Percentiles rank a stretch among this genome's conserved stretches.
Conservation (phyloP, 1,139 yeast species). For the Hansenula lynferdii region DNA sequence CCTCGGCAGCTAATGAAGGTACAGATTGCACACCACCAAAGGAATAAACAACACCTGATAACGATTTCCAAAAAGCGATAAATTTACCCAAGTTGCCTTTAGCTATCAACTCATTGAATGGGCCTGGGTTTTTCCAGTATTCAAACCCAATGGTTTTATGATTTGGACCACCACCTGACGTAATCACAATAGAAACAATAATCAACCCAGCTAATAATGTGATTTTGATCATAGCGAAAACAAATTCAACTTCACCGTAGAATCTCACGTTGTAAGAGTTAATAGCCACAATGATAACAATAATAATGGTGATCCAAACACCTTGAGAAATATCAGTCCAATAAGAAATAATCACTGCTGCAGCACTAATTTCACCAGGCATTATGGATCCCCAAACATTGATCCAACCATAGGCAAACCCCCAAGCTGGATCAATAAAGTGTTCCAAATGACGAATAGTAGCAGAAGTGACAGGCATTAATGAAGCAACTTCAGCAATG, state of each 20-base stretch:
- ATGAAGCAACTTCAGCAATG: conserved; percentile 24
- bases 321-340: conserved; percentile 41
- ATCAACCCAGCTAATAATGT: conserved; percentile 42
- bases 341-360: conserved; percentile 47
- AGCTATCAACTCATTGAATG: conserved; percentile 41
- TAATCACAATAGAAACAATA: conserved; percentile 40
- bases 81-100: conserved; percentile 27
- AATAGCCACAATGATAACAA: conserved; percentile 31
- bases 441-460: conserved; percentile 24
- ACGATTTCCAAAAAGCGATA: conserved; percentile 4
- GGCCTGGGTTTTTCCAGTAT: conserved; percentile 49
- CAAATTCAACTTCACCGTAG: conserved; percentile 44
- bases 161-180: conserved; percentile 53
- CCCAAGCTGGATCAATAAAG: conserved; percentile 56
- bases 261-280: conserved; percentile 41
- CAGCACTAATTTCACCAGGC: conserved; percentile 70
- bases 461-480: conserved; percentile 25
- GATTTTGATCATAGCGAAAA: conserved; percentile 42
- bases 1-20: conserved; percentile 40
- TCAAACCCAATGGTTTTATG: conserved; percentile 49
- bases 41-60: conserved; percentile 37
- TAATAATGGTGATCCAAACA: conserved; percentile 42
- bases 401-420: conserved; percentile 70
- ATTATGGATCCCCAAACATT: conserved; percentile 51
- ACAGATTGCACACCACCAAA: conserved; percentile 39